A percentile compares a stretch with the other conserved stretches of the same genome.
These are phyloP conservation scores for Naegleria gruberi DNA, from an alignment of 208 protist species.

Conservation along the genomic window DNA sequence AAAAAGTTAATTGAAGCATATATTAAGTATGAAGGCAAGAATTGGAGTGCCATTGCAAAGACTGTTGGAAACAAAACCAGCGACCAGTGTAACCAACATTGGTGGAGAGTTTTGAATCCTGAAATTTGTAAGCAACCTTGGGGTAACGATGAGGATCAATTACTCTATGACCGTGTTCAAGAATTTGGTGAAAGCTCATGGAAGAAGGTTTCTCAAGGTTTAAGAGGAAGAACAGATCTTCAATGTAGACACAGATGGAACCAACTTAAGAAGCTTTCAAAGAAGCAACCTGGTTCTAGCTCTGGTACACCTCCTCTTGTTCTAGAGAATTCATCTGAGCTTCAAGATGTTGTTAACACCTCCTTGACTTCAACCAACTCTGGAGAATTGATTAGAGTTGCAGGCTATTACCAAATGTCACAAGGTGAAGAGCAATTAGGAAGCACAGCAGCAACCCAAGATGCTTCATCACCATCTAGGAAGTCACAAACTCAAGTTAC, in stretches of 20 bases:
- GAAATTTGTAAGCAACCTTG: conserved; percentile 34
- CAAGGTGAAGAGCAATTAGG: neutral
- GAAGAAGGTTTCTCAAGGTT: conserved; percentile 2
- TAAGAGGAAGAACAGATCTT: neutral
- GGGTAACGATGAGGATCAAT: conserved; percentile 33
- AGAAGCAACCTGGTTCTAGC: neutral
- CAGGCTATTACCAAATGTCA: no score
- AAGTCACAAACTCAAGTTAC: no score
- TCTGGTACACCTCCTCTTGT: no score
- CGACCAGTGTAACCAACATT: conserved; percentile 53
- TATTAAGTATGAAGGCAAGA: conserved; percentile 36
- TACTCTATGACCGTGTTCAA: neutral
- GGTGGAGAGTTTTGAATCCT: conserved; percentile 46
- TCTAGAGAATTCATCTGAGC: neutral
- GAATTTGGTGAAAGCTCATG: conserved; percentile 7
- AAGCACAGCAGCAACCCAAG: neutral
- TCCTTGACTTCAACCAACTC: neutral
- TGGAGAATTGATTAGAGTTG: no score
- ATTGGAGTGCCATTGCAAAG: conserved; percentile 44
- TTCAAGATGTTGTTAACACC: neutral
- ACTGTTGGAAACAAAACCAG: conserved; percentile 51
- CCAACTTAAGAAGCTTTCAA: neutral
- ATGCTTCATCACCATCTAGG: no score
- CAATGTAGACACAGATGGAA: conserved; percentile 13
- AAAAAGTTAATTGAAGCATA: conserved; percentile 31